Percentiles rank a stretch among this genome's conserved stretches.
phyloP scores from a whole-genome alignment of 1,139 yeast species.

The Diutina rugosa region DNA sequence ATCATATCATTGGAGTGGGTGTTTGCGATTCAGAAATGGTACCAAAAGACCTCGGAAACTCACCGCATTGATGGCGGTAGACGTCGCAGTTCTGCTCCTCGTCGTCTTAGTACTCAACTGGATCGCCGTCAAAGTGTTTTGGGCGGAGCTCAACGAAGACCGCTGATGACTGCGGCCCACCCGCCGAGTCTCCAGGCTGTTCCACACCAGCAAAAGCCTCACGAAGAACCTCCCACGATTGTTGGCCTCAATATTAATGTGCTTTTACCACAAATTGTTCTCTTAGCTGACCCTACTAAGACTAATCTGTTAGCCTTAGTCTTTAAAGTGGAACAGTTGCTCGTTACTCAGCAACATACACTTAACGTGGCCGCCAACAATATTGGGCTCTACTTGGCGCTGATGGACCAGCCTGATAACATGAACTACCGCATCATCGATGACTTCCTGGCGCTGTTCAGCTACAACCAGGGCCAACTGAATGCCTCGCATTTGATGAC shows the following conservation, averaged over 20 bases:
- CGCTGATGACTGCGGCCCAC: neutral
- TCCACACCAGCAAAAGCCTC: neutral
- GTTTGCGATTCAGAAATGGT: constrained; percentile 48
- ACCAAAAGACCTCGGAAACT: neutral
- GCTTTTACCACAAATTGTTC: constrained; percentile 64
- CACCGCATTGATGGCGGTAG: neutral
- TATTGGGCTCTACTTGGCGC: constrained; percentile 76
- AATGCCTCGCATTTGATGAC: constrained; percentile 45
- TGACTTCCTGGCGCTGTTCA: constrained; percentile 72
- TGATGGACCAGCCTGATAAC: constrained; percentile 54
- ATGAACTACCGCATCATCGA: constrained; percentile 65
- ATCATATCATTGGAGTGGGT: constrained; percentile 80
- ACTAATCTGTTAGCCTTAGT: constrained; percentile 77
- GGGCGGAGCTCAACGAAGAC: neutral
- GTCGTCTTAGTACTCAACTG: neutral
- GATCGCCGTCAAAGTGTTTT: neutral
- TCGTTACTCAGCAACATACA: constrained; percentile 56
- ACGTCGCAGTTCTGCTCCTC: neutral
- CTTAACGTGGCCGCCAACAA: constrained; percentile 59
- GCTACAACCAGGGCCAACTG: constrained; percentile 62
- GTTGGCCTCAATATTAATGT: constrained; percentile 58
- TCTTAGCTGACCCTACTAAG: constrained; percentile 69
- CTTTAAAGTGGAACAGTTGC: constrained; percentile 71
- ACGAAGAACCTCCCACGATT: neutral
- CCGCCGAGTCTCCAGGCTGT: neutral